These are phyloP conservation scores for Iberis pinnata DNA, from an alignment of 345 rosid genomes.

Conservation along the genomic window DNA sequence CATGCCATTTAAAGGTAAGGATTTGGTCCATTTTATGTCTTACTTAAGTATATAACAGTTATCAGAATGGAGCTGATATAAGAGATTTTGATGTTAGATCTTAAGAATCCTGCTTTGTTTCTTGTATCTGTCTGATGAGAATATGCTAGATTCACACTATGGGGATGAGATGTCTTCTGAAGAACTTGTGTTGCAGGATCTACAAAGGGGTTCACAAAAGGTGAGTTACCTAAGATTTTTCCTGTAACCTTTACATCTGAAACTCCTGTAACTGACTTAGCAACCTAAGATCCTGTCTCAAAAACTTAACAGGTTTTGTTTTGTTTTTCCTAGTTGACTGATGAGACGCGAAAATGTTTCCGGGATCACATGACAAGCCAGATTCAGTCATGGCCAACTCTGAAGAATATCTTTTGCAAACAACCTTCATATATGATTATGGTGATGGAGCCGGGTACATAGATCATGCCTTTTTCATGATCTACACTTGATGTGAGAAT, in stretches of 20 bases:
- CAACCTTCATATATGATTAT: conserved; percentile 20
- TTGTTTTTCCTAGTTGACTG: conserved; percentile 39
- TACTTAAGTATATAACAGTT: neutral
- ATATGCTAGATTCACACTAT: conserved; percentile 13
- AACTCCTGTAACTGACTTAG: neutral
- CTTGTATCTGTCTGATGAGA: conserved; percentile 29
- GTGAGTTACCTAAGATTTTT: conserved; percentile 38
- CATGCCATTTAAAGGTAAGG: conserved; percentile 28
- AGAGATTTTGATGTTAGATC: neutral
- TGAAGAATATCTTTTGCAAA: conserved; percentile 21
- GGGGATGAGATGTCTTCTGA: conserved; percentile 41
- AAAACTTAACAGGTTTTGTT: neutral
- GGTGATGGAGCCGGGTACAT: conserved; percentile 20
- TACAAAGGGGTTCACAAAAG: conserved; percentile 56
- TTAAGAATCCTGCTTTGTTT: neutral
- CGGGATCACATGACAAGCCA: conserved; percentile 47
- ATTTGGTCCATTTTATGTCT: neutral
- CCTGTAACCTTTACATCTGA: no score
- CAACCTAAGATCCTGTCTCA: conserved; percentile 5
- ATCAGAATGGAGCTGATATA: no score
- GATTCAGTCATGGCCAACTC: conserved; percentile 22
- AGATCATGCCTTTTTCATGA: neutral
- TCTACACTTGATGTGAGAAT: neutral
- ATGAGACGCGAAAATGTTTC: conserved; percentile 60
- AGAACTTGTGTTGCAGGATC: conserved; percentile 58